phyloP scores from a whole-genome alignment of 108 stramenopile genomes.

The Phaeodactylum tricornutum region DNA sequence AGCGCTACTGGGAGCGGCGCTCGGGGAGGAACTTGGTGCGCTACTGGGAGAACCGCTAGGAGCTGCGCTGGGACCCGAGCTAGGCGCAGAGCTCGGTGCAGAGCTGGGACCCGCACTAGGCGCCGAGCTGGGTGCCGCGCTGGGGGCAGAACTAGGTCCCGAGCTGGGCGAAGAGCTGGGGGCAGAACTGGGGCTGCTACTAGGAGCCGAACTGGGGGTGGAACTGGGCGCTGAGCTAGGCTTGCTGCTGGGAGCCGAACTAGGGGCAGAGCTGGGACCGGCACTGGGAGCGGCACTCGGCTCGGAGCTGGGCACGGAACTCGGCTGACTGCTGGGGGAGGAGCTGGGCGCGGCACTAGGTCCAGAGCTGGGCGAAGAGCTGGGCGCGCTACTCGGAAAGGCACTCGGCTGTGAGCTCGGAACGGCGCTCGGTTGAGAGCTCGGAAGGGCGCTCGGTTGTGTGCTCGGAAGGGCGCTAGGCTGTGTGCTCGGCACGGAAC shows the following conservation, averaged over 20 bases:
- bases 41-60: neutral
- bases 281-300: neutral
- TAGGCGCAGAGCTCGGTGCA: neutral
- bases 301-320: neutral
- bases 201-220: neutral
- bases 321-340: neutral
- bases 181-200: neutral
- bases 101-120: neutral
- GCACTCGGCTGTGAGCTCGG: neutral
- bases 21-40: constrained; percentile 2
- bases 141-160: constrained; percentile 4
- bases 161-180: constrained; percentile 2
- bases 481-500: neutral
- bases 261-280: neutral
- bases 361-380: neutral
- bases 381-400: neutral
- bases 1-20: neutral
- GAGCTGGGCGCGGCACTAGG: neutral
- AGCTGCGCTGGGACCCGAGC: neutral
- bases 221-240: neutral
- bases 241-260: neutral
- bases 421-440: neutral
- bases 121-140: neutral
- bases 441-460: neutral
- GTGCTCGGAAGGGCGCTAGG: neutral